Conservation (phyloP, 768 basidiomycete species). For the Chlorophyllum brunneum region DNA sequence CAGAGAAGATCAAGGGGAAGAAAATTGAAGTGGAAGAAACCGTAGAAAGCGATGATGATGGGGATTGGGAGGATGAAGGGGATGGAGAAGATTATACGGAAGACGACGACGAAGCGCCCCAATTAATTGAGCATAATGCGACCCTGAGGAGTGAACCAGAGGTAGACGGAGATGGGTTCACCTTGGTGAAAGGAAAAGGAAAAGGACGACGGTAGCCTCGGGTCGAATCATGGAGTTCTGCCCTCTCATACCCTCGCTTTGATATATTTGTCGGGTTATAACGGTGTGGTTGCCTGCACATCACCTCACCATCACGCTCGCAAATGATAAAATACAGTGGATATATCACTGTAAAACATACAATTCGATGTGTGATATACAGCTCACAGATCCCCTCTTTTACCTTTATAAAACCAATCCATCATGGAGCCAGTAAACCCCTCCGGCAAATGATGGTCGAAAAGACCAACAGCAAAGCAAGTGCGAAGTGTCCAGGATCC, state of each 20-base stretch:
- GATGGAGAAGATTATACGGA: constrained; percentile 33
- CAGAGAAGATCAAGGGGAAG: constrained; percentile 55
- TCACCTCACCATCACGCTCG: too few relatives aligned
- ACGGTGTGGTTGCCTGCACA: too few relatives aligned
- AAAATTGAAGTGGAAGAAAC: constrained; percentile 48
- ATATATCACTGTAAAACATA: not conserved
- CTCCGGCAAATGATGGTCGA: too few relatives aligned
- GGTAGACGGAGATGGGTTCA: constrained; percentile 93
- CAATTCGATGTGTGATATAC: not conserved
- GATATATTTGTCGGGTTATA: too few relatives aligned
- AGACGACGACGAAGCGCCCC: constrained; percentile 35
- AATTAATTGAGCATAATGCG: constrained; percentile 39
- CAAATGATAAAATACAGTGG: too few relatives aligned
- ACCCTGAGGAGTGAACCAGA: constrained; percentile 52
- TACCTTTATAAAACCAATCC: too few relatives aligned
- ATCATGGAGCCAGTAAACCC: too few relatives aligned
- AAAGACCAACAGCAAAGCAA: not conserved
- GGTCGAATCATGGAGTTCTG: not conserved
- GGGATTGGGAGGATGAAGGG: constrained; percentile 39
- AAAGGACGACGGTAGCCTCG: constrained; percentile 36
- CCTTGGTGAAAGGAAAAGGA: constrained; percentile 63
- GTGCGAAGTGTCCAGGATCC: not conserved
- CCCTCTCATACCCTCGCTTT: too few relatives aligned
- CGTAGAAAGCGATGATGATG: constrained; percentile 38
- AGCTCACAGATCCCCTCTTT: too few relatives aligned